phyloP scores from a whole-genome alignment of 805 yeast genomes.

The Debaryomyces maramus region DNA sequence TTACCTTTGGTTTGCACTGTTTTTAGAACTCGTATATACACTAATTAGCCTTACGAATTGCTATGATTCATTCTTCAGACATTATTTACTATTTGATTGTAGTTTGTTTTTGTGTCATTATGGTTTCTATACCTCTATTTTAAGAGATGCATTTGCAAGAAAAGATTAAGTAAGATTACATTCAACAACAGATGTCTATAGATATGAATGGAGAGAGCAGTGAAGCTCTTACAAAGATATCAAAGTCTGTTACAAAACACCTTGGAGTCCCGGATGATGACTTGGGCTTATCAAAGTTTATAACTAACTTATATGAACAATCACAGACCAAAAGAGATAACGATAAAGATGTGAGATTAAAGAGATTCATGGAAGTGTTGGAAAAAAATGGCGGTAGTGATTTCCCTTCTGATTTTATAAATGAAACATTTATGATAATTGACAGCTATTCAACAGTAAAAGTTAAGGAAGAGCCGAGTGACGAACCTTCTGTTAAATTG shows the following conservation, averaged over 20 bases:
- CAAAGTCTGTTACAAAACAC: constrained; percentile 11
- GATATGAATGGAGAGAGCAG: background rate
- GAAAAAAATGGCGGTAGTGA: constrained; percentile 42
- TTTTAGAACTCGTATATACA: background rate
- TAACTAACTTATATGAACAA: constrained; percentile 24
- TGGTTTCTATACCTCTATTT: background rate
- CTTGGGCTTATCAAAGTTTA: constrained; percentile 26
- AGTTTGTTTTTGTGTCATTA: background rate
- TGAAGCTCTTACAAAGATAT: constrained; percentile 1
- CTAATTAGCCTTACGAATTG: background rate
- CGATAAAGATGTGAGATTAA: constrained; percentile 4
- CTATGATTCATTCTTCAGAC: background rate
- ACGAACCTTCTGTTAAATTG: constrained; percentile 1
- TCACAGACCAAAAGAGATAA: constrained; percentile 1
- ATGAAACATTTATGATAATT: constrained; percentile 15
- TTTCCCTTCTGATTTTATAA: constrained; percentile 34
- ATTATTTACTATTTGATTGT: too few relatives aligned
- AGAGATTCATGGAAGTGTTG: constrained; percentile 13
- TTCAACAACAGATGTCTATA: constrained; percentile 1
- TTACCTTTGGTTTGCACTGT: background rate
- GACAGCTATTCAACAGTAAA: constrained; percentile 1
- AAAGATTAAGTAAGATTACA: background rate
- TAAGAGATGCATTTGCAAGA: background rate
- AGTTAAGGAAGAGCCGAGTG: constrained; percentile 1
- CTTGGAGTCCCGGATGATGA: constrained; percentile 25